A percentile compares a stretch with the other conserved stretches of the same genome.
These are phyloP conservation scores for Jacaranda mimosifolia DNA, from an alignment of 257 asterid genomes.

Conservation along the genomic window DNA sequence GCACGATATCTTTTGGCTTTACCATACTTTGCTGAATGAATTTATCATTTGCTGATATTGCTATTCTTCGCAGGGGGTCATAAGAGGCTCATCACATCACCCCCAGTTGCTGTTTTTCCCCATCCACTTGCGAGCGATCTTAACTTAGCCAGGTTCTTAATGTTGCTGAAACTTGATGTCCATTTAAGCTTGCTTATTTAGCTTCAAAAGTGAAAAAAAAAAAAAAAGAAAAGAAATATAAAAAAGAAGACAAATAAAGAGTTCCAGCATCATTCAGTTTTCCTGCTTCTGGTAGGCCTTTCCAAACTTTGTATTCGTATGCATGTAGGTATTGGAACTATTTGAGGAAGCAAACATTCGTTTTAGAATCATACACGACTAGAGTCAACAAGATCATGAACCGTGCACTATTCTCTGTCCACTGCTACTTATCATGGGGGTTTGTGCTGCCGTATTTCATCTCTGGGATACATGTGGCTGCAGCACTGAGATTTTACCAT, in stretches of 20 bases:
- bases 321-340: constrained; percentile 82
- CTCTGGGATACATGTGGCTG: constrained; percentile 67
- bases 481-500: constrained; percentile 58
- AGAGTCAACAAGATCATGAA: constrained; percentile 78
- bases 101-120: constrained; percentile 88
- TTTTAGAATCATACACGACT: constrained; percentile 78
- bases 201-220: not conserved
- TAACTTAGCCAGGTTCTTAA: constrained; percentile 68
- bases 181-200: constrained; percentile 9
- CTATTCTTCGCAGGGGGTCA: constrained; percentile 59
- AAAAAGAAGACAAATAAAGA: too few species aligned
- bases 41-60: constrained; percentile 25
- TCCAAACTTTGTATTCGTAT: constrained; percentile 5
- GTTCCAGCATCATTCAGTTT: not conserved
- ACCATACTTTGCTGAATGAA: not conserved
- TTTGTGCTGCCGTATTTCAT: constrained; percentile 69
- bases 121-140: constrained; percentile 88
- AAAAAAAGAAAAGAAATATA: too few species aligned
- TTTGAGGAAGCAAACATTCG: constrained; percentile 87
- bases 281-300: constrained; percentile 8
- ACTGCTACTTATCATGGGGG: constrained; percentile 87
- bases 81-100: constrained; percentile 77
- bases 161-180: constrained; percentile 6
- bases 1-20: not conserved
- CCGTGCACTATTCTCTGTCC: constrained; percentile 74